Base-by-base conservation (phyloP, 306 rosid genomes). In the Quercus variabilis region DNA sequence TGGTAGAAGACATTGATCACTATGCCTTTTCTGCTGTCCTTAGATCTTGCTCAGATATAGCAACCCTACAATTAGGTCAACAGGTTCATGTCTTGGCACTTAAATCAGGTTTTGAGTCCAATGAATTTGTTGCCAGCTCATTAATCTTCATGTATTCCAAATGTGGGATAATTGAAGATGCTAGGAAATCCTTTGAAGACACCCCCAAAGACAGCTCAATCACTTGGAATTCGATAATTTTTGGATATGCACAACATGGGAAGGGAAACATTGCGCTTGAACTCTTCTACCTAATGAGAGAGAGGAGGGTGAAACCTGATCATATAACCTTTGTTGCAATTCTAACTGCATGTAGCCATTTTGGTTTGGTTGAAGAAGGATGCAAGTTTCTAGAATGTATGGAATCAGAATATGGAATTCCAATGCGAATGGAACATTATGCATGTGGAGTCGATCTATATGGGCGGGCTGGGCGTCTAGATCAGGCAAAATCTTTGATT, bases 171-270 rank as follows among this genome's bases (percentile, higher is more conserved):
- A 84, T 94, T 68, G 94, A 87, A 79, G 97, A 91, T 81, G 94
- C 98, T 76, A 83, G 79, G 76, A 87, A 83, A 76, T 91, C 86
- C 33, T 91, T 94, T 78, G 93, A 92, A 83, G 86, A 78, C 67
- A 84, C 92, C 80, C 81, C 86, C 25, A 78, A 74, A 79, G 84
- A 87, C 79, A 74, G 82, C 69, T 80, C 93, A 64, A 85, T 94
- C 78, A 79, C 86, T 70, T 94, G 97, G 96, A 94, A 92, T 80
- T 87, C 97, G 1, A 88, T 94, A 75, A 89, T 94, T 73, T 94
- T 94, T 80, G 96, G 92, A 43, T 87, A 90, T 85, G 98, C 96
- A 28, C 96, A 92, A 78, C 94, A 94, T 26, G 98, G 98, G 51
- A 89, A 84, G 76, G 94, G 94, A 81, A 75, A 85, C 28, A 20